A percentile compares a stretch with the other conserved stretches of the same genome.
These are phyloP conservation scores for Globisporangium splendens DNA, from an alignment of 352 stramenopile species.

Conservation along the genomic window DNA sequence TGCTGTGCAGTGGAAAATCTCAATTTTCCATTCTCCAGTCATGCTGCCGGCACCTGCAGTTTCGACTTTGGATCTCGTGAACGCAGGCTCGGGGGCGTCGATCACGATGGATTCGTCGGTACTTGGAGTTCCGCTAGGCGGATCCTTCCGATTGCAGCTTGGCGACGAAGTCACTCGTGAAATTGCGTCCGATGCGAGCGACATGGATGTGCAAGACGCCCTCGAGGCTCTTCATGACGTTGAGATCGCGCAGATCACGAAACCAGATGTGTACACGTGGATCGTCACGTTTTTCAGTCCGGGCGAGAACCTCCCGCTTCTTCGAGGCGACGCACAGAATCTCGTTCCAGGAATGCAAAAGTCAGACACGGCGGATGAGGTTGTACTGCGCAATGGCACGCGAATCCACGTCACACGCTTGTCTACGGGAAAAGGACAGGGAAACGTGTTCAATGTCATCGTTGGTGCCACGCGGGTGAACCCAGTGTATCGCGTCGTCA, in stretches of 20 bases:
- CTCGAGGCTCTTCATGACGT: conserved; percentile 27
- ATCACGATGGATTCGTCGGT: conserved; percentile 1
- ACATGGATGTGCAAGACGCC: conserved; percentile 25
- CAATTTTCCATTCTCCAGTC: conserved; percentile 4
- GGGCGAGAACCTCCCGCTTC: conserved; percentile 20
- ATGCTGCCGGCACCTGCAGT: conserved; percentile 7
- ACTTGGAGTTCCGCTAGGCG: conserved; percentile 12
- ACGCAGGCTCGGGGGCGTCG: neutral
- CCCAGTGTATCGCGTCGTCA: conserved; percentile 24
- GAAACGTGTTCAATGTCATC: conserved; percentile 20
- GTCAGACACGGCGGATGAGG: conserved; percentile 15
- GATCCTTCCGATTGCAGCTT: conserved; percentile 28
- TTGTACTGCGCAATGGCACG: conserved; percentile 1
- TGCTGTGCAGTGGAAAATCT: conserved; percentile 12
- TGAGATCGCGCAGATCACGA: conserved; percentile 20
- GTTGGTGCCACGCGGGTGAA: conserved; percentile 19
- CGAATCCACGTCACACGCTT: conserved; percentile 17
- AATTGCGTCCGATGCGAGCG: conserved; percentile 3
- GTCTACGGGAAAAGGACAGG: conserved; percentile 22
- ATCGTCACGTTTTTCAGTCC: conserved; percentile 43
- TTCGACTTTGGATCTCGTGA: conserved; percentile 1
- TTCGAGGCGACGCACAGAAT: conserved; percentile 9
- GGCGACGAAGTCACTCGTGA: conserved; percentile 14
- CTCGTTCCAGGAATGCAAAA: conserved; percentile 9
- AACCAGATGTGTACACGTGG: conserved; percentile 14